Conservation (phyloP, 768 basidiomycete species). For the Termitomyces heimii region DNA sequence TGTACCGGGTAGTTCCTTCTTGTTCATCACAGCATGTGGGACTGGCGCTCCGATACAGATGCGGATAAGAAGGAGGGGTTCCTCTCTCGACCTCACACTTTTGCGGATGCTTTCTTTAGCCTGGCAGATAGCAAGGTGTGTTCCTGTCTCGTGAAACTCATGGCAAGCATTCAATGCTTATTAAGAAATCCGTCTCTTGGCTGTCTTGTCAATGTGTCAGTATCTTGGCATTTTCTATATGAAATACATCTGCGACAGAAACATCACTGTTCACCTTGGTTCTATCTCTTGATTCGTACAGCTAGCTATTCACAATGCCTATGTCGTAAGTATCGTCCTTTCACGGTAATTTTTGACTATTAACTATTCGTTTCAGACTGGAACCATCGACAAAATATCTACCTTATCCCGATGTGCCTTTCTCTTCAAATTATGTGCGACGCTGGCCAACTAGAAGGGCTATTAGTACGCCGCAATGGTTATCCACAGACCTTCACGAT, state of each 20-base stretch:
- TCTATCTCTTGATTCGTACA: too few relatives aligned
- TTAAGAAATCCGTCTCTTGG: not conserved
- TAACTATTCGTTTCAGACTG: constrained; percentile 32
- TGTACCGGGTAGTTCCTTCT: too few relatives aligned
- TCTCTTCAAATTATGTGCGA: constrained; percentile 39
- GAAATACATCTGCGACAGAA: not conserved
- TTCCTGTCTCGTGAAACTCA: not conserved
- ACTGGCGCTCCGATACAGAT: too few relatives aligned
- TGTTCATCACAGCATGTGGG: too few relatives aligned
- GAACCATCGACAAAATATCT: constrained; percentile 69
- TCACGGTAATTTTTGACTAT: not conserved
- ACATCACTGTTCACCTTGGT: not conserved
- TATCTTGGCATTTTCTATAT: constrained; percentile 10
- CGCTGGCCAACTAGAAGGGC: constrained; percentile 69
- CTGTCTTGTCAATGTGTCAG: constrained; percentile 1
- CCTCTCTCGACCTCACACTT: not conserved
- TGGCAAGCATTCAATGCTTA: not conserved
- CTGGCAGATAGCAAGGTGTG: not conserved
- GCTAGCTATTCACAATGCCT: constrained; percentile 28
- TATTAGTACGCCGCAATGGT: constrained; percentile 65
- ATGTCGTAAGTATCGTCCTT: constrained; percentile 34
- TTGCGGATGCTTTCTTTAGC: not conserved
- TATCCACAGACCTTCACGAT: constrained; percentile 79
- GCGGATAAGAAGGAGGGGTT: too few relatives aligned
- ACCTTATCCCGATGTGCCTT: constrained; percentile 61